phyloP scores from a whole-genome alignment of 352 stramenopile species.

The Globisporangium paddicum region DNA sequence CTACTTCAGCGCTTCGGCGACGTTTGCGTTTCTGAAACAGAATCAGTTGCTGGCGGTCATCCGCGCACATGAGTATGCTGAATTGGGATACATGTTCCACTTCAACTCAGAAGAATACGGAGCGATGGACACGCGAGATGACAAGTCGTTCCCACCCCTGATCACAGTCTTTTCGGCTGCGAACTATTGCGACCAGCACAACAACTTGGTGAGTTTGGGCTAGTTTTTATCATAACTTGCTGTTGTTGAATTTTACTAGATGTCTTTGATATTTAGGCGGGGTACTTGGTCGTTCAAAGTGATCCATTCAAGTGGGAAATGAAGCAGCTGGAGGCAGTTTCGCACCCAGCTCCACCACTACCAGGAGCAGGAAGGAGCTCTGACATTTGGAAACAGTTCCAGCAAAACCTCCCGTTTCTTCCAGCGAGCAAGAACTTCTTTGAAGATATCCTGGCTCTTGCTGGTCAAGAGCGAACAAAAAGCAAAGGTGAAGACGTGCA shows the following conservation, averaged over 20 bases:
- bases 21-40: conserved; percentile 59
- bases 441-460: conserved; percentile 56
- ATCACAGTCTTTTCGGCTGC: conserved; percentile 95
- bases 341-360: conserved; percentile 53
- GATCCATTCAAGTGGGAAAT: conserved; percentile 49
- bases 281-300: conserved; percentile 44
- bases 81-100: conserved; percentile 62
- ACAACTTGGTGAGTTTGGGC: conserved; percentile 43
- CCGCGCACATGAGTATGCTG: conserved; percentile 79
- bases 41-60: conserved; percentile 74
- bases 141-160: conserved; percentile 61
- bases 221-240: background rate
- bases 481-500: background rate
- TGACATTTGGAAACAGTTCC: conserved; percentile 73
- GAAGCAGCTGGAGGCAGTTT: conserved; percentile 39
- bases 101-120: conserved; percentile 42
- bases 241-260: background rate
- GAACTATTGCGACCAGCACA: conserved; percentile 93
- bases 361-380: conserved; percentile 38
- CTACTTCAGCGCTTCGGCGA: conserved; percentile 83
- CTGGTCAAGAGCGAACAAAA: conserved; percentile 4
- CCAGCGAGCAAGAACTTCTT: conserved; percentile 82
- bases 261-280: conserved; percentile 25
- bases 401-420: conserved; percentile 73
- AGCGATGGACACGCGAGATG: conserved; percentile 35